Evolutionary conservation across 768 basidiomycete genomes (phyloP).

Genomic region (Russula sp.): DNA sequence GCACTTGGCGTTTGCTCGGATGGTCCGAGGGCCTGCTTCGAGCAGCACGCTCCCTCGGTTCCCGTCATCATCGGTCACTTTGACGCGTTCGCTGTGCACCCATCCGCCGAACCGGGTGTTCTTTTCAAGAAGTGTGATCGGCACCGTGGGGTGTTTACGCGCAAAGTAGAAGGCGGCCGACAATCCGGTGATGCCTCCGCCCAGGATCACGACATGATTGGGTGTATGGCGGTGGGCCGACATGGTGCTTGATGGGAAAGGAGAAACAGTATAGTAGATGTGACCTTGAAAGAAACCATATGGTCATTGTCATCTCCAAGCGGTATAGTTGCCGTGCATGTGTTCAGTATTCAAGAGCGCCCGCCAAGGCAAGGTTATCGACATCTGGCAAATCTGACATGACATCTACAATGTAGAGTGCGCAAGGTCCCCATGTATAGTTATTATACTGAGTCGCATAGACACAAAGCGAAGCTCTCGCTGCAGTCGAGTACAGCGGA

Average conservation of each 20-base stretch:
- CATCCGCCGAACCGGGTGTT: slow-evolving; percentile 73
- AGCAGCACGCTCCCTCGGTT: slow-evolving; percentile 45
- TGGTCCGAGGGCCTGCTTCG: slow-evolving; percentile 82
- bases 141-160: slow-evolving; percentile 48
- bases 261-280: not conserved
- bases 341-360: not conserved
- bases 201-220: slow-evolving; percentile 56
- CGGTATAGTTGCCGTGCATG: no score
- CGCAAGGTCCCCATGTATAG: not conserved
- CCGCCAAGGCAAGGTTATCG: not conserved
- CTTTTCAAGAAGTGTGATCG: slow-evolving; percentile 66
- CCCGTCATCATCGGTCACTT: slow-evolving; percentile 28
- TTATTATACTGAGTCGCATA: slow-evolving; percentile 8
- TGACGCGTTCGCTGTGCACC: slow-evolving; percentile 56
- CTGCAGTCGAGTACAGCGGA: slow-evolving; percentile 7
- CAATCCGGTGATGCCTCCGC: slow-evolving; percentile 77
- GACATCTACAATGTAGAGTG: not conserved
- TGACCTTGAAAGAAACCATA: not conserved
- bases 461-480: not conserved
- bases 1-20: slow-evolving; percentile 67
- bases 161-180: slow-evolving; percentile 75
- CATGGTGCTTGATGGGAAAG: not conserved
- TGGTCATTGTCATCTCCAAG: not conserved
- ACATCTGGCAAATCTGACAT: not conserved
- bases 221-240: not conserved